Conservation (phyloP, 139 green algal genomes). For the Desmodesmus armatus region DNA sequence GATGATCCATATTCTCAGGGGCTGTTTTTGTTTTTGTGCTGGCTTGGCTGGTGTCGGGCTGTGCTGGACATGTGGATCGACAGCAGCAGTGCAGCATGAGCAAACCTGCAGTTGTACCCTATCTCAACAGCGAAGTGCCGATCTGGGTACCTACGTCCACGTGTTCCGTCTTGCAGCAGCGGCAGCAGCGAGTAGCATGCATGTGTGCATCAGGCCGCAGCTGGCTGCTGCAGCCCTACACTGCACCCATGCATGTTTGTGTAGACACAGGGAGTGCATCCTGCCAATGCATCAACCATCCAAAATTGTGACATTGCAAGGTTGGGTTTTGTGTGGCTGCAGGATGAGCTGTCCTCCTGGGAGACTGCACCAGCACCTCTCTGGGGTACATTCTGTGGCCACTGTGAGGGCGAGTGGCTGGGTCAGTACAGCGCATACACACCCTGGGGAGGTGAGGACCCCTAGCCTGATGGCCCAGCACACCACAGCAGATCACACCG, state of each 20-base stretch:
- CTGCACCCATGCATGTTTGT: too few relatives aligned
- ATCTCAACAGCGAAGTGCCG: too few relatives aligned
- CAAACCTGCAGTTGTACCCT: too few relatives aligned
- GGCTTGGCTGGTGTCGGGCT: neutral
- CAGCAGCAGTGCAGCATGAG: neutral
- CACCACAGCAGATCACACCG: neutral
- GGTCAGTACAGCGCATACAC: conserved; percentile 68
- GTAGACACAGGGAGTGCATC: neutral
- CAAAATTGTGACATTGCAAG: neutral
- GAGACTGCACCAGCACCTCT: conserved; percentile 37
- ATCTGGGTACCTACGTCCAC: too few relatives aligned
- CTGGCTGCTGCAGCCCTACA: neutral
- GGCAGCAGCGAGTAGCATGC: too few relatives aligned
- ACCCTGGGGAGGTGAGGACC: conserved; percentile 64
- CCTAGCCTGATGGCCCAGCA: too few relatives aligned
- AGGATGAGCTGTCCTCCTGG: conserved; percentile 47
- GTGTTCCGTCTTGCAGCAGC: too few relatives aligned
- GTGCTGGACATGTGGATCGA: neutral
- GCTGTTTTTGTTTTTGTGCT: too few relatives aligned
- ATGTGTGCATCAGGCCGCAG: neutral
- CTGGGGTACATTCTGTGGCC: conserved; percentile 67
- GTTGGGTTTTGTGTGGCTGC: neutral
- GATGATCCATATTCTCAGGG: too few relatives aligned
- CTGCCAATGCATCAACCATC: neutral
- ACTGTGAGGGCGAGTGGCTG: conserved; percentile 67